Base-by-base conservation (phyloP, 441 rosid genomes). In the Gossypium lobatum region DNA sequence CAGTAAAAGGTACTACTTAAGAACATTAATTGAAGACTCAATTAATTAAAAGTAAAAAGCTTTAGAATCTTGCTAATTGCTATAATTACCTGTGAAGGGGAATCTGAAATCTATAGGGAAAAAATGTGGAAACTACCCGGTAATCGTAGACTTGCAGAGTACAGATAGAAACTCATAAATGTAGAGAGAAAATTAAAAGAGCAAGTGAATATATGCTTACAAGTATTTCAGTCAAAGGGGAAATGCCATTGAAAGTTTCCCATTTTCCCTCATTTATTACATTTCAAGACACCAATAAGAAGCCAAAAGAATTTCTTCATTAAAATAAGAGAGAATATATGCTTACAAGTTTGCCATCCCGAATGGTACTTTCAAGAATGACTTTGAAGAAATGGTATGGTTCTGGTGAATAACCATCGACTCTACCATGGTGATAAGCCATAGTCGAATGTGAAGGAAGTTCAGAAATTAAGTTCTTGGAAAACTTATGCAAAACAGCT, bases 321-420 rank as follows among this genome's bases (percentile, higher is more conserved):
- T 63, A 46, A 17, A 63, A 16, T 17, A 65, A 48, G 6, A 61
- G 65, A 61, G 39, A 61, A 31, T 31, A 31, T 31, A 16, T n/a
- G 39, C 70, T 65, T 61, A 61, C 65, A 61, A 28, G 11, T 28
- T 31, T 61, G 42, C 65, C 45, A 61, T 31, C 37, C 70, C n/a
- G 54, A 45, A 65, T 23, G 54, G 34, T 21, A 13, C 53, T 16
- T 45, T 45, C 18, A 45, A 65, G 54, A 65, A 65, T 21, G 6
- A 45, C 11, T 25, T 13, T 20, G 3, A 65, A 65, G 14, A 67
- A 67, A 25, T 48, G 58, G 58, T n/a, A 54, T 25, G 59, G 39
- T 50, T 67, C 42, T 48, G 58, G 42, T 25, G 58, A 67, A 48
- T 6, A 14, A 14, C 21, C 21, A 6, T 46, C 50, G 6, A 37